phyloP scores from a whole-genome alignment of 2,329 filamentous ascomycete genomes.

The Orbilia blumenaviensis region DNA sequence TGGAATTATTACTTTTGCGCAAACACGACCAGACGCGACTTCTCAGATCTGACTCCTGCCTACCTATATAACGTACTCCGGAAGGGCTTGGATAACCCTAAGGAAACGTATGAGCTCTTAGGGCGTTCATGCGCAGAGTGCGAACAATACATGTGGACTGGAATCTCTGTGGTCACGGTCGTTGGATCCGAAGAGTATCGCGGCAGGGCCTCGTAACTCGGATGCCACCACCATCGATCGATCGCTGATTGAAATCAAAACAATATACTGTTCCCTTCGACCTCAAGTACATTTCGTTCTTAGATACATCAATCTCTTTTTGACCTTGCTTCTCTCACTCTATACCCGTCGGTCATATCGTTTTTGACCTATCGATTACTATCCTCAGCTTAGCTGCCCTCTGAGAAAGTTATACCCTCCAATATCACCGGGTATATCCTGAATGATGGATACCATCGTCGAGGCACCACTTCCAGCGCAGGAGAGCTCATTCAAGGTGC shows the following conservation, averaged over 20 bases:
- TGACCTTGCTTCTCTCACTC: no score
- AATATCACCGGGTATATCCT: neutral
- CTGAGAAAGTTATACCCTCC: neutral
- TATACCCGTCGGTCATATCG: no score
- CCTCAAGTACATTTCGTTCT: neutral
- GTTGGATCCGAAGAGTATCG: neutral
- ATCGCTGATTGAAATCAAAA: neutral
- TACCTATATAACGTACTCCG: no score
- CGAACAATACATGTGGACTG: no score
- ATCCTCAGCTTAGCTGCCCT: no score
- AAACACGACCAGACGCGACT: slow-evolving; percentile 3
- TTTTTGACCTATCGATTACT: neutral
- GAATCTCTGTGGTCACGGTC: neutral
- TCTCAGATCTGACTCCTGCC: no score
- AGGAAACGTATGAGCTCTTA: no score
- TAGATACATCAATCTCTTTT: no score
- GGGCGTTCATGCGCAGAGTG: neutral
- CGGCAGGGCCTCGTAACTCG: neutral
- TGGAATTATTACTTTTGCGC: no score
- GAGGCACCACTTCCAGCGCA: neutral
- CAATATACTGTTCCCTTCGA: neutral
- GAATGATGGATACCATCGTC: neutral
- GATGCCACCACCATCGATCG: no score
- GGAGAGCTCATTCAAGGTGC: neutral
- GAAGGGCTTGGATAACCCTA: no score